Conservation (phyloP, 108 stramenopile genomes). For the Cafeteria roenbergensis region DNA sequence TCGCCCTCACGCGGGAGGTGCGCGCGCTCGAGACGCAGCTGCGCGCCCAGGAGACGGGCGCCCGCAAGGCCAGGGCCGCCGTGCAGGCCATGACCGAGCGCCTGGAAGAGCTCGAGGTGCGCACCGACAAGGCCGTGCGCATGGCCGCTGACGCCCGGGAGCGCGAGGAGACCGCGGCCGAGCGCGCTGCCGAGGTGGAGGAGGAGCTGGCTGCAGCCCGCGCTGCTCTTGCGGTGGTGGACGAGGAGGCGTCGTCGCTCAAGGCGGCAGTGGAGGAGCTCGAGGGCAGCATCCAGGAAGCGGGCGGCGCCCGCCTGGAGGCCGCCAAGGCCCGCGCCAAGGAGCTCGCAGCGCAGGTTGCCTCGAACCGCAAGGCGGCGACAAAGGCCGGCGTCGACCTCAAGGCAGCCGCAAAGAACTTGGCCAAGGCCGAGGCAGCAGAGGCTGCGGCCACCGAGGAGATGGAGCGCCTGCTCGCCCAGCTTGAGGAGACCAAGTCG, state of each 20-base stretch:
- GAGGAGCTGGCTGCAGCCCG: too few species aligned
- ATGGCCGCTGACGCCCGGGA: too few species aligned
- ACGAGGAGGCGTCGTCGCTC: neutral
- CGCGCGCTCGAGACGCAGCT: constrained; percentile 46
- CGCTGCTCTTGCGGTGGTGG: too few species aligned
- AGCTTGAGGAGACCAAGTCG: constrained; percentile 37
- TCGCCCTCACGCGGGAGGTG: constrained; percentile 46
- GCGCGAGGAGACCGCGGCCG: too few species aligned
- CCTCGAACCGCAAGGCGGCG: constrained; percentile 46
- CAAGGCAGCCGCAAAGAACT: constrained; percentile 45
- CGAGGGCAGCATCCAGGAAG: constrained; percentile 65
- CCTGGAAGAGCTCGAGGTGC: too few species aligned
- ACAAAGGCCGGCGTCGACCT: constrained; percentile 61
- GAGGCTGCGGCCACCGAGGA: constrained; percentile 43
- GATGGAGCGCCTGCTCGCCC: constrained; percentile 32
- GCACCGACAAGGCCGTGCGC: too few species aligned
- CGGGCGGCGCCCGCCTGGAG: constrained; percentile 71
- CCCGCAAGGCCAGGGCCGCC: too few species aligned
- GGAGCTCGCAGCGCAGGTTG: constrained; percentile 40
- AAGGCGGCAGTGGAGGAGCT: neutral
- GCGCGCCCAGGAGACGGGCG: too few species aligned
- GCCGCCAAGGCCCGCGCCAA: constrained; percentile 46
- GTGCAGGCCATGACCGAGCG: too few species aligned
- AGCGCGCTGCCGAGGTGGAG: too few species aligned
- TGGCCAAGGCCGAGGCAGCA: constrained; percentile 48